Conservation (phyloP, 2,329 filamentous ascomycete species). For the Fusarium gaditjirri region DNA sequence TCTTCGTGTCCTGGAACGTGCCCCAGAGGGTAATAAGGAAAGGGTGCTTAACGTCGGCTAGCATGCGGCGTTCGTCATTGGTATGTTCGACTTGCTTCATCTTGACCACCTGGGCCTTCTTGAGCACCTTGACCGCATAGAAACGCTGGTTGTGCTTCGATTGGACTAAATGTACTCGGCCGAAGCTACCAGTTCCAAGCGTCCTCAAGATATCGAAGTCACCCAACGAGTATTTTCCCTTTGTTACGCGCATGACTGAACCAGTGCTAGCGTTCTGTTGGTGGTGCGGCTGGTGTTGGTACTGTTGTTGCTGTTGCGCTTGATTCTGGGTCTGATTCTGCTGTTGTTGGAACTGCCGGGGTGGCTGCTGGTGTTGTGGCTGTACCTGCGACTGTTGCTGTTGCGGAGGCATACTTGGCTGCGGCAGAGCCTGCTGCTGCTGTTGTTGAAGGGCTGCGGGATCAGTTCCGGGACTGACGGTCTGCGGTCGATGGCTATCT, state of each 20-base stretch:
- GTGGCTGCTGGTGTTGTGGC: slow-evolving; percentile 40
- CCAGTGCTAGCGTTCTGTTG: slow-evolving; percentile 49
- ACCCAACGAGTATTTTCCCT: slow-evolving; percentile 93
- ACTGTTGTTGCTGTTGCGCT: slow-evolving; percentile 38
- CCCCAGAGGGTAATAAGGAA: slow-evolving; percentile 99
- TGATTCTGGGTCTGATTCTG: slow-evolving; percentile 29
- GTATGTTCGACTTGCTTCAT: slow-evolving; percentile 99
- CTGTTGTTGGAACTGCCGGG: slow-evolving; percentile 29
- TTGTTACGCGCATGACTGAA: slow-evolving; percentile 74
- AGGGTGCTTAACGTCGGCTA: slow-evolving; percentile 96
- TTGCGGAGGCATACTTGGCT: slow-evolving; percentile 47
- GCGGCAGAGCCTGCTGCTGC: slow-evolving; percentile 48
- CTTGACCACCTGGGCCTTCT: slow-evolving; percentile 98
- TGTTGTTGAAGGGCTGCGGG: slow-evolving; percentile 51
- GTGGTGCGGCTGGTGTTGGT: slow-evolving; percentile 47
- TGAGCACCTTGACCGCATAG: slow-evolving; percentile 98
- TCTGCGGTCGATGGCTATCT: slow-evolving; percentile 44
- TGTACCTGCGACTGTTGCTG: slow-evolving; percentile 45
- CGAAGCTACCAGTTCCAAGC: slow-evolving; percentile 95
- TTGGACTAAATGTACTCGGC: slow-evolving; percentile 94
- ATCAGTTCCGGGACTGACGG: slow-evolving; percentile 53
- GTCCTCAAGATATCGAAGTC: slow-evolving; percentile 94
- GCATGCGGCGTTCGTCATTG: slow-evolving; percentile 96
- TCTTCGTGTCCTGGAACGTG: slow-evolving; percentile 94
- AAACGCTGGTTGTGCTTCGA: slow-evolving; percentile 98